Base-by-base conservation (phyloP, 1,284 basidiomycete species). In the Boletus calvinii region DNA sequence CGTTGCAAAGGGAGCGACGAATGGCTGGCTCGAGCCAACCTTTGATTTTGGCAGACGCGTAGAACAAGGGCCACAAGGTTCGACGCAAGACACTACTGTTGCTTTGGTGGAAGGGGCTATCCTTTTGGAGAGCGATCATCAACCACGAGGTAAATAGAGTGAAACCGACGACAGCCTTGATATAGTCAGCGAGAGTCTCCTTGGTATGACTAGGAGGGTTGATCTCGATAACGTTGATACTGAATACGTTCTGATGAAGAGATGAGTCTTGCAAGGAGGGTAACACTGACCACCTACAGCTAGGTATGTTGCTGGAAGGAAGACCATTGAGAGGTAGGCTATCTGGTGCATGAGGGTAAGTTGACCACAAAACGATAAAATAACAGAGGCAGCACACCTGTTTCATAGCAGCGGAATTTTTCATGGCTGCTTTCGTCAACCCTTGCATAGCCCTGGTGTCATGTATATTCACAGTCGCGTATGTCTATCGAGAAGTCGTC, bases 401-500 rank as follows among this genome's bases (percentile, higher is more conserved):
- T 59, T 81, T 83, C 72, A 81, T 76, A 29, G 75, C 73, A 66
- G 55, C 42, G 46, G 76, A 75, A 53, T 81, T 76, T 40, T 62
- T 64, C 46, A 74, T 61, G 17, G 75, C 60, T 17, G 72, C 69
- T 57, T 77, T 72, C 0, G 77, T 76, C 49, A 82, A 59, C 18
- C 60, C 56, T 37, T 72, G 62, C 70, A 73, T 77, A 18, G 59
- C 56, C 53, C 64, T 69, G 65, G 74, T 79, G 48, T 81, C 77
- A 13, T 68, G 60, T 32, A 80, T 75, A 50, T 74, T 77, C 29
- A 77, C 71, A 45, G 64, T 77, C 49, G 74, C 77, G 45, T 79
- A 77, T 6, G 74, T 73, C 78, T 81, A 17, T 24, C 22, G 32
- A 48, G 6, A 41, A 36, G 5, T 31, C 8, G 4, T 62, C 26